Conservation (phyloP, 108 stramenopile species). For the Fistulifera solaris region DNA sequence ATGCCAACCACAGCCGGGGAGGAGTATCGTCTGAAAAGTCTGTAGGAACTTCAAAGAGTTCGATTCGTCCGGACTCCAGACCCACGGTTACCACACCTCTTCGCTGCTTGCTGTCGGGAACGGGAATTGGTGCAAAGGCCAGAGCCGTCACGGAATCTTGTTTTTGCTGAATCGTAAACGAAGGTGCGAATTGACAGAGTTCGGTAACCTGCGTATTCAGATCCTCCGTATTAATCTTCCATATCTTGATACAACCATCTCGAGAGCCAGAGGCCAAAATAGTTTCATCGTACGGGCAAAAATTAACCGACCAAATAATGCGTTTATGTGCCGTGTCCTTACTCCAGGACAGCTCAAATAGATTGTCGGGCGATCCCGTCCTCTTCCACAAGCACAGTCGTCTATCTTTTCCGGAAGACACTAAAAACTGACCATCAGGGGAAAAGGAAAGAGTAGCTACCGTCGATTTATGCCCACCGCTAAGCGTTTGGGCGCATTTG, state of each 20-base stretch:
- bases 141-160: slow-evolving; percentile 70
- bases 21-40: background rate
- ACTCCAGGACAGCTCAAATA: slow-evolving; percentile 43
- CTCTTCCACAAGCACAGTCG: slow-evolving; percentile 77
- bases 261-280: slow-evolving; percentile 73
- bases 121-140: slow-evolving; percentile 47
- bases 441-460: slow-evolving; percentile 76
- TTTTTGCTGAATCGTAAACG: slow-evolving; percentile 24
- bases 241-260: slow-evolving; percentile 73
- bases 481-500: slow-evolving; percentile 55
- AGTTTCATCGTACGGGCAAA: slow-evolving; percentile 51
- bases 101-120: background rate
- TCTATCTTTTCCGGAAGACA: slow-evolving; percentile 81
- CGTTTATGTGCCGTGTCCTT: slow-evolving; percentile 78
- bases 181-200: slow-evolving; percentile 6
- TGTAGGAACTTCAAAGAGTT: slow-evolving; percentile 56
- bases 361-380: slow-evolving; percentile 3
- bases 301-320: slow-evolving; percentile 77
- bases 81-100: slow-evolving; percentile 45
- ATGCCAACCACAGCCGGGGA: background rate
- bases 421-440: slow-evolving; percentile 61
- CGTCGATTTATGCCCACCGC: slow-evolving; percentile 77
- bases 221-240: slow-evolving; percentile 40
- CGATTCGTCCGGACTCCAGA: slow-evolving; percentile 64
- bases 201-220: slow-evolving; percentile 21